A percentile compares a stretch with the other conserved stretches of the same genome.
phyloP scores from a whole-genome alignment of 495 filamentous ascomycete species.

The Talaromyces adpressus region DNA sequence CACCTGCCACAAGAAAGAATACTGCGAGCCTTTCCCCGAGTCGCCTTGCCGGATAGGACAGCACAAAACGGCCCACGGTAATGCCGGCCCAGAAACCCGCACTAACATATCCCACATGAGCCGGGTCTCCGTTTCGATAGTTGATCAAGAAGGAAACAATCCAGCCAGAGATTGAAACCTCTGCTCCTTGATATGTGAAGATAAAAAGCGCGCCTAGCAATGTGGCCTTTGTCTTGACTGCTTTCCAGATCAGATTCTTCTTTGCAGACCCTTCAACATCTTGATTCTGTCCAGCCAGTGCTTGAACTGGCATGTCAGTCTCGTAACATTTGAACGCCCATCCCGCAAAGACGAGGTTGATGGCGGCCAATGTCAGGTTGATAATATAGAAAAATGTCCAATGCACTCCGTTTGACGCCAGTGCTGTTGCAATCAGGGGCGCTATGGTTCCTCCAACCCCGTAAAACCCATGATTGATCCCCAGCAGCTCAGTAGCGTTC shows the following conservation, averaged over 20 bases:
- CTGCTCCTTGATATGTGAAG: slow-evolving; percentile 75
- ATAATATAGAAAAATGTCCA: slow-evolving; percentile 28
- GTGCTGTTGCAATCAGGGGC: slow-evolving; percentile 67
- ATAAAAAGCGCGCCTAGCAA: slow-evolving; percentile 69
- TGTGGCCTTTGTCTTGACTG: slow-evolving; percentile 53
- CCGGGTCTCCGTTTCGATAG: slow-evolving; percentile 57
- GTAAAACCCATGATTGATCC: slow-evolving; percentile 61
- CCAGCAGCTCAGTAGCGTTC: slow-evolving; percentile 54
- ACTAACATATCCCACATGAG: slow-evolving; percentile 70
- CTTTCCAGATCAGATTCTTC: slow-evolving; percentile 27
- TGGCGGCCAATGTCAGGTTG: slow-evolving; percentile 29
- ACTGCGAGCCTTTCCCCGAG: slow-evolving; percentile 66
- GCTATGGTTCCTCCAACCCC: slow-evolving; percentile 65
- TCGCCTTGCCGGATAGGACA: slow-evolving; percentile 54
- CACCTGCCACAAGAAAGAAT: slow-evolving; percentile 48
- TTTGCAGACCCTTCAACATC: slow-evolving; percentile 12
- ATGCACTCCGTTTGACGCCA: slow-evolving; percentile 24
- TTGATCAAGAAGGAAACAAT: slow-evolving; percentile 72
- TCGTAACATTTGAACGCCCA: slow-evolving; percentile 53
- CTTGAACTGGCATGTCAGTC: slow-evolving; percentile 14
- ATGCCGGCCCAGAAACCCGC: slow-evolving; percentile 71
- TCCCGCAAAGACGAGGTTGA: slow-evolving; percentile 40
- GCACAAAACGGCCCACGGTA: slow-evolving; percentile 59
- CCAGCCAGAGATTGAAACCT: slow-evolving; percentile 75
- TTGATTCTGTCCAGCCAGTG: background rate